A percentile compares a stretch with the other conserved stretches of the same genome.
These are phyloP conservation scores for Tylopilus felleus DNA, from an alignment of 768 basidiomycete genomes.

Conservation along the genomic window DNA sequence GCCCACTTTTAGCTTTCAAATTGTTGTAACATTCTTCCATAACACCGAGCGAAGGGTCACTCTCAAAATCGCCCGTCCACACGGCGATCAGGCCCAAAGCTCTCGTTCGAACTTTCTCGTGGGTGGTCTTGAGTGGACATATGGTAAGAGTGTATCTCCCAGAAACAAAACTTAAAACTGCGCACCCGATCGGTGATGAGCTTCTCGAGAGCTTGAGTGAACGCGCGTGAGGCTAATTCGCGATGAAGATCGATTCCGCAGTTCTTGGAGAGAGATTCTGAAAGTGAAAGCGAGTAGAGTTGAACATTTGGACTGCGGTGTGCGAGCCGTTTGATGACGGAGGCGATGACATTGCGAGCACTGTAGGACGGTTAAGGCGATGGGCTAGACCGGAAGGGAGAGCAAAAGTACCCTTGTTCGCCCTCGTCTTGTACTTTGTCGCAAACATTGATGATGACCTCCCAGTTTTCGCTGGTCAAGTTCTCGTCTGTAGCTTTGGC, in stretches of 20 bases:
- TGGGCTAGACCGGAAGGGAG: neutral
- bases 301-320: slow-evolving; percentile 98
- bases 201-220: slow-evolving; percentile 86
- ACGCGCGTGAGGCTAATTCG: slow-evolving; percentile 86
- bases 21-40: slow-evolving; percentile 88
- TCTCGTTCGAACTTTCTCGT: slow-evolving; percentile 84
- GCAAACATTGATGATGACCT: slow-evolving; percentile 87
- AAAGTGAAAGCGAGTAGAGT: slow-evolving; percentile 83
- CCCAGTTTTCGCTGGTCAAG: slow-evolving; percentile 93
- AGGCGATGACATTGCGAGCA: slow-evolving; percentile 79
- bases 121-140: slow-evolving; percentile 62
- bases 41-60: slow-evolving; percentile 74
- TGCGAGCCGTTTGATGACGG: slow-evolving; percentile 83
- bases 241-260: slow-evolving; percentile 75
- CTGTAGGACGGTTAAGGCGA: slow-evolving; percentile 43
- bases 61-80: slow-evolving; percentile 85
- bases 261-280: slow-evolving; percentile 91
- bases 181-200: slow-evolving; percentile 84
- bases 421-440: slow-evolving; percentile 95
- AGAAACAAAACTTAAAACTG: slow-evolving; percentile 3
- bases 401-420: slow-evolving; percentile 62
- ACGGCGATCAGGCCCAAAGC: slow-evolving; percentile 67
- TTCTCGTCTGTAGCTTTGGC: slow-evolving; percentile 98
- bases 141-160: slow-evolving; percentile 10
- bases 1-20: slow-evolving; percentile 77